Percentiles rank a stretch among this genome's conserved stretches.
phyloP scores from a whole-genome alignment of 2,329 filamentous ascomycete genomes.

The Nigrograna mackinnonii region DNA sequence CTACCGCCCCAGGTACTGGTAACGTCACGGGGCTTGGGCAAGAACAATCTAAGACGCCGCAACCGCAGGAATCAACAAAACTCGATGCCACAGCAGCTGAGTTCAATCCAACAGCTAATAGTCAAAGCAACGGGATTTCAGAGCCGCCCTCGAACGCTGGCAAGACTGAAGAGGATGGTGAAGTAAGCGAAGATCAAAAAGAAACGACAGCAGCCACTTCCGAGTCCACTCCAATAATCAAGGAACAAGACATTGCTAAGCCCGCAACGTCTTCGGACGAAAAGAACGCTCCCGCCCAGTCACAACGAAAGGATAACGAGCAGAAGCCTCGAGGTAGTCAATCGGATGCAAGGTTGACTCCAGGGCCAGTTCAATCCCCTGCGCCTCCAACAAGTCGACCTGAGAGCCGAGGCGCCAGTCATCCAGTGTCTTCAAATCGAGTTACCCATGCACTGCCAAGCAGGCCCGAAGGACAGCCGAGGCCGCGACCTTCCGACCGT shows the following conservation, averaged over 20 bases:
- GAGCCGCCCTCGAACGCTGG: conserved; percentile 29
- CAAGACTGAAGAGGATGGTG: conserved; percentile 70
- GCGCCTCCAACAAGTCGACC: background rate
- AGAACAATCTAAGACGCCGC: conserved; percentile 41
- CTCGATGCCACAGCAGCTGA: conserved; percentile 62
- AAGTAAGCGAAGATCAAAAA: conserved; percentile 64
- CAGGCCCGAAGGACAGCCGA: conserved; percentile 61
- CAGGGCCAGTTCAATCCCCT: conserved; percentile 69
- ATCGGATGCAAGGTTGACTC: no score
- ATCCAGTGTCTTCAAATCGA: conserved; percentile 15
- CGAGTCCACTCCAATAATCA: no score
- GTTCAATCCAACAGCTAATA: conserved; percentile 59
- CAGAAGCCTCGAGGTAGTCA: no score
- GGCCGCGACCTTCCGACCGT: conserved; percentile 34
- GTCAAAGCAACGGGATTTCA: conserved; percentile 35
- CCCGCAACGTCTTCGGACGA: no score
- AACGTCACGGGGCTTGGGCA: conserved; percentile 26
- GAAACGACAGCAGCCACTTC: conserved; percentile 2
- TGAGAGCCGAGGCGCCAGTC: background rate
- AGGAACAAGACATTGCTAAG: no score
- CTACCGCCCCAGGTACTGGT: conserved; percentile 26
- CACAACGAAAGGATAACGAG: no score
- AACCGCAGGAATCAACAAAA: conserved; percentile 47
- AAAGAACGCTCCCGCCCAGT: no score
- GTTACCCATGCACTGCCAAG: conserved; percentile 55